Evolutionary conservation across 257 asterid species (phyloP), one percentile per base, ranked within the genome.

Genomic region (Plantago elongata): DNA sequence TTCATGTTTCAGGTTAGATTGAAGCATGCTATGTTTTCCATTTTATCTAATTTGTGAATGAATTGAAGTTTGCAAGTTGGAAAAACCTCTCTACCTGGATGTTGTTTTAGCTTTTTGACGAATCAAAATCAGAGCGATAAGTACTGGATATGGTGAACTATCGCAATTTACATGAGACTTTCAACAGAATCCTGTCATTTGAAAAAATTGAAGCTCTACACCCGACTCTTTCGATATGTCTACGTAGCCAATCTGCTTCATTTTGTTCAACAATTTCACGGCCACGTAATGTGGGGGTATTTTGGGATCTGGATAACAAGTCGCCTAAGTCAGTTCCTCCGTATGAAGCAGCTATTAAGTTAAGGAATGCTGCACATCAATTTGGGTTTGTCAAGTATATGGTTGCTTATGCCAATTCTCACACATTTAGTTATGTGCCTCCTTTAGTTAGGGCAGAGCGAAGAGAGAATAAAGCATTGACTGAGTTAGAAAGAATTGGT

Each of bases 261-360:
- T 61, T 49, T 34, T 65, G 22, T 62, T 69, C 77, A 66, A 69
- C 69, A 43, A 18, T 62, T 17, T 9, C 70, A 56, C 73, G 66
- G 8, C 38, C 65, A 16, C 11, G 70, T 74, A 78, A 70, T 27
- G 95, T 92, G 54, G 96, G 91, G 9, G 74, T 92, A 64, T 89
- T 89, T 67, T 92, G 97, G 97, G 95, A 92, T 80, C 78, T 92
- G 64, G 97, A 89, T 67, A 92, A 92, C 83, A 89, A 89, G 77
- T 91, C 95, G 42, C 96, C 95, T 9, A 89, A 83, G 63, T 65
- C 91, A 11, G 45, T 74, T 60, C 88, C 91, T 12, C 96, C 96
- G 7, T 89, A 72, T 67, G 96, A 89, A 65, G 97, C 96, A 50
- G 97, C 99, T 13, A 50, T 75, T 11, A 73, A 75, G 73, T 56